Conservation (phyloP, 495 filamentous ascomycete species). For the Penicillium samsonianum region DNA sequence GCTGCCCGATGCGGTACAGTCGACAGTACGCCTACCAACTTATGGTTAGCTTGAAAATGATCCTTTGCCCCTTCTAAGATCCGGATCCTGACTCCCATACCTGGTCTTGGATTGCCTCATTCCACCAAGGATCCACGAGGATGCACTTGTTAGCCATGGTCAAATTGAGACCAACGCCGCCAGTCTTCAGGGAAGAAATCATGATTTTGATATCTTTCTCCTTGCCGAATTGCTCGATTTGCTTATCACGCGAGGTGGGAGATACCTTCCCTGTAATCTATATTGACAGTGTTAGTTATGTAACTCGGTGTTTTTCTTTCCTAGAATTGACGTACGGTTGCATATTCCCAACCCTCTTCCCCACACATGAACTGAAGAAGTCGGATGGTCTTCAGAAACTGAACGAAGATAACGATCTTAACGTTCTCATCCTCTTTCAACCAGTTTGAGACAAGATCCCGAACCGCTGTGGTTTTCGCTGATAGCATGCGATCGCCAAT, state of each 20-base stretch:
- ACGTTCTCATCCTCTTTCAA: slow-evolving; percentile 30
- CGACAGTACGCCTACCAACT: slow-evolving; percentile 59
- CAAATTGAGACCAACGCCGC: slow-evolving; percentile 54
- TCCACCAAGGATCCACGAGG: slow-evolving; percentile 63
- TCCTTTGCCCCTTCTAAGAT: too few species aligned
- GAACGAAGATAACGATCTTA: slow-evolving; percentile 47
- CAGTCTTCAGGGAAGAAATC: slow-evolving; percentile 48
- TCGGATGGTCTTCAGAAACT: slow-evolving; percentile 36
- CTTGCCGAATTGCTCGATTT: slow-evolving; percentile 32
- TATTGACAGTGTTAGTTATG: slow-evolving; percentile 1
- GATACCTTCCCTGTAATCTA: slow-evolving; percentile 39
- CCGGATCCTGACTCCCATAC: slow-evolving; percentile 36
- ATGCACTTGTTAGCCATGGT: slow-evolving; percentile 59
- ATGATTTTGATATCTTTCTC: slow-evolving; percentile 34
- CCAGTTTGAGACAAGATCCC: slow-evolving; percentile 36
- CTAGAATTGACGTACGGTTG: slow-evolving; percentile 24
- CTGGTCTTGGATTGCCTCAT: slow-evolving; percentile 46
- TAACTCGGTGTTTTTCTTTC: not conserved
- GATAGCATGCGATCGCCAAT: slow-evolving; percentile 24
- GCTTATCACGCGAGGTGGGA: slow-evolving; percentile 25
- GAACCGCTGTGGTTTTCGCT: slow-evolving; percentile 33
- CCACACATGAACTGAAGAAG: slow-evolving; percentile 33
- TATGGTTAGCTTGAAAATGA: slow-evolving; percentile 7
- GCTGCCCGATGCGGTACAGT: slow-evolving; percentile 64
- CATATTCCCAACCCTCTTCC: slow-evolving; percentile 26